Percentiles rank a stretch among this genome's conserved stretches.
Evolutionary conservation across 495 filamentous ascomycete genomes (phyloP).

Genomic region (Hypoxylon rickii): DNA sequence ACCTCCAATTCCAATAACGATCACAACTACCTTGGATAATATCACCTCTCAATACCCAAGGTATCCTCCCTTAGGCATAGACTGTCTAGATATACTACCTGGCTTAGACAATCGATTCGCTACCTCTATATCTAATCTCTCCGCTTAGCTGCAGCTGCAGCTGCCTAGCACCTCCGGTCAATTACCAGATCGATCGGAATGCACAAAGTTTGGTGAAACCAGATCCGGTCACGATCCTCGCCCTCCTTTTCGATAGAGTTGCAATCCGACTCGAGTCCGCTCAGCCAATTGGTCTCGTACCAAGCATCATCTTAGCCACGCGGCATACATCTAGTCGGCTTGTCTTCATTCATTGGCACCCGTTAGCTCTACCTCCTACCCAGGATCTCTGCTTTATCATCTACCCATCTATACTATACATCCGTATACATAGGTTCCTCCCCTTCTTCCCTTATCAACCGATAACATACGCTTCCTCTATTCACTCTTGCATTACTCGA

Average conservation of each 20-base stretch:
- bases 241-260: slow-evolving; percentile 8
- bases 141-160: neutral
- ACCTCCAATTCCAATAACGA: neutral
- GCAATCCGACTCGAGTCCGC: slow-evolving; percentile 10
- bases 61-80: too few species aligned
- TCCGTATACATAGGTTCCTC: neutral
- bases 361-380: neutral
- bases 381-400: too few species aligned
- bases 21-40: neutral
- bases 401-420: neutral
- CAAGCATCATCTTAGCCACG: slow-evolving; percentile 16
- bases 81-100: too few species aligned
- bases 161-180: slow-evolving; percentile 5
- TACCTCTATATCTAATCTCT: too few species aligned
- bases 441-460: too few species aligned
- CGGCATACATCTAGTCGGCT: slow-evolving; percentile 5
- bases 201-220: slow-evolving; percentile 23
- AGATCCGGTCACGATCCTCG: slow-evolving; percentile 14
- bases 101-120: too few species aligned
- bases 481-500: too few species aligned
- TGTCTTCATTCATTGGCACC: neutral
- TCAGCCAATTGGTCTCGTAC: slow-evolving; percentile 17
- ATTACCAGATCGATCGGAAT: slow-evolving; percentile 24
- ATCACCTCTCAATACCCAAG: neutral
- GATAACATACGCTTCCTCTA: too few species aligned